Evolutionary conservation across 306 rosid genomes (phyloP), one percentile per base, ranked within the genome.

Genomic region (Albizia julibrissin): DNA sequence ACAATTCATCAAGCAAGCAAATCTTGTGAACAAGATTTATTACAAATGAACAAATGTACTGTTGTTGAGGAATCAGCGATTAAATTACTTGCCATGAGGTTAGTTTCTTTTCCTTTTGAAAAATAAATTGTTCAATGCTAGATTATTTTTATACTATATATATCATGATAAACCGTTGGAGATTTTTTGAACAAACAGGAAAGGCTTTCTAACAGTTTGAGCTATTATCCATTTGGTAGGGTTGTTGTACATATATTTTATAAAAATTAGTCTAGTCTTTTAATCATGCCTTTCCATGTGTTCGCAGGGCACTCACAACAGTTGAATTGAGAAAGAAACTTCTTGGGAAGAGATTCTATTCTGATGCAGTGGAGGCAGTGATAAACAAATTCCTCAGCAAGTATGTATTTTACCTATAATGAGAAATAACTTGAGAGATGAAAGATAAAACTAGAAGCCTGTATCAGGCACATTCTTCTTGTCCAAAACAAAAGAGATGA

Each of bases 1-100:
- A 72, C 70, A 59, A 81, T 82, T 62, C 39, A 72, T 67, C 71
- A 84, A 42, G 64, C 69, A 78, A 86, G 87, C 71, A 66, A 69
- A 26, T 77, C 79, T 40, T 7, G 59, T 75, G 88, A 87, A 69
- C 79, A 80, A 68, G 86, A 85, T 76, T 67, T 62, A 13, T 82
- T 87, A 22, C 87, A 76, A 69, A 52, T 74, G 69, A 42, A 46
- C 81, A 84, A 81, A 82, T 75, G 77, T 69, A 88, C 62, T 49
- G 84, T 81, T 67, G 91, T 88, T 58, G 93, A 90, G 87, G 85
- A 93, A 74, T 75, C 87, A 75, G 98, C 98, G 22, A 33, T 87
- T 69, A 81, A 87, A 49, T 81, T 91, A 76, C 99, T 95, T 80
- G 98, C 97, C 43, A 39, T 64, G 68, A 93, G 97, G 99, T 95